Evolutionary conservation across 257 asterid species (phyloP).

Genomic region (Solanum chaucha): DNA sequence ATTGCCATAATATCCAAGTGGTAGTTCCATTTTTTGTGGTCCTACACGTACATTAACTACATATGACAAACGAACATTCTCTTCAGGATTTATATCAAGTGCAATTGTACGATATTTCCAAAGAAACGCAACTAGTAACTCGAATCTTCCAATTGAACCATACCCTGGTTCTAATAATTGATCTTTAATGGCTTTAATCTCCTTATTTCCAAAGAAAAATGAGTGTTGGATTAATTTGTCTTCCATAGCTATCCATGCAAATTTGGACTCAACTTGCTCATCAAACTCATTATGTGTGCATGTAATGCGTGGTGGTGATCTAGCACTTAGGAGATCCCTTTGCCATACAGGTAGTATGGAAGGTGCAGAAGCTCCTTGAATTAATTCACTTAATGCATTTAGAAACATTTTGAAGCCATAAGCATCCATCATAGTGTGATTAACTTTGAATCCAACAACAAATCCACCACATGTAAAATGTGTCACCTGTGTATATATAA

Average conservation of each 20-base stretch:
- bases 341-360: neutral
- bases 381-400: neutral
- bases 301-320: neutral
- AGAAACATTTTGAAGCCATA: neutral
- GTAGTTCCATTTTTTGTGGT: neutral
- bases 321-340: neutral
- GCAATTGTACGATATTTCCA: neutral
- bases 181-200: neutral
- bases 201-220: neutral
- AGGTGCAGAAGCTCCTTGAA: neutral
- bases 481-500: neutral
- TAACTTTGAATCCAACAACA: neutral
- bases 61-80: neutral
- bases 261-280: neutral
- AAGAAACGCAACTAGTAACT: neutral
- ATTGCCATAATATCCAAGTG: neutral
- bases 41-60: neutral
- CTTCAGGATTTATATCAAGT: neutral
- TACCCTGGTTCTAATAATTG: no score
- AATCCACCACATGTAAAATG: neutral
- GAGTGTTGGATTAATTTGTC: neutral
- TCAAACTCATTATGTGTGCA: neutral
- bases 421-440: neutral
- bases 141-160: neutral
- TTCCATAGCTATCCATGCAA: neutral